These are phyloP conservation scores for Prunus persica DNA, from an alignment of 306 rosid species.

Conservation along the genomic window Prunus_persica_NCBIv2 NC_034013.1:15046501-15047000, in stretches of 20 bases:
- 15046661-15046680: not conserved
- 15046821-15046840: not conserved
- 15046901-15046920: not conserved
- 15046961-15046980: constrained; percentile 46
- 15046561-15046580: not conserved
- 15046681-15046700: constrained; percentile 22
- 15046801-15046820: constrained; percentile 24
- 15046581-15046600: not conserved
- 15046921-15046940: constrained; percentile 12
- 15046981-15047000: constrained; percentile 83
- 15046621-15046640: constrained; percentile 9
- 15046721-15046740: constrained; percentile 27
- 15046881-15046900: constrained; percentile 12
- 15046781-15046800: constrained; percentile 24
- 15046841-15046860: constrained; percentile 16
- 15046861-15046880: not conserved
- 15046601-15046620: not conserved
- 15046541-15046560: not conserved
- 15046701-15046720: constrained; percentile 27
- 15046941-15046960: constrained; percentile 3
- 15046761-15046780: constrained; percentile 32
- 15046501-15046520: not conserved
- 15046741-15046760: constrained; percentile 34
- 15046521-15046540: not conserved
- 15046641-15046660: constrained; percentile 7